These are phyloP conservation scores for Globisporangium alternatum DNA, from an alignment of 352 stramenopile genomes.

Conservation along the genomic window DNA sequence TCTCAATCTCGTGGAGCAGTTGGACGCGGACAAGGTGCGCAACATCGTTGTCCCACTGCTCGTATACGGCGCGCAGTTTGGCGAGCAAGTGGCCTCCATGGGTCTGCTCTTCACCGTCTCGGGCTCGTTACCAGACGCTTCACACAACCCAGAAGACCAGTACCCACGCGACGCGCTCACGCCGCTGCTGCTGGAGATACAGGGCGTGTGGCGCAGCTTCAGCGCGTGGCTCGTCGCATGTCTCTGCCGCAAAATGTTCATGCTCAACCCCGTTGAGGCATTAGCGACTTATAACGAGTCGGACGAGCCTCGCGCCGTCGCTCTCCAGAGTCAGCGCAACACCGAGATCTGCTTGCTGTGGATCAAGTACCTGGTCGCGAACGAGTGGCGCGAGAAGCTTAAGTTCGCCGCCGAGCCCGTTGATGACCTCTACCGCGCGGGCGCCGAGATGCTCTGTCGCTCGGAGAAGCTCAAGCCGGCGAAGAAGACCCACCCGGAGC, in stretches of 20 bases:
- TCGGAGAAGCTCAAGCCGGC: conserved; percentile 24
- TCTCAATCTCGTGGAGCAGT: conserved; percentile 3
- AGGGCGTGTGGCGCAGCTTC: conserved; percentile 43
- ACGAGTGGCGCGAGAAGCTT: conserved; percentile 62
- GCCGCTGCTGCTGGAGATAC: conserved; percentile 45
- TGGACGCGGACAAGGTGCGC: conserved; percentile 53
- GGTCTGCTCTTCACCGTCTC: conserved; percentile 43
- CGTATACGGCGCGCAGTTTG: conserved; percentile 53
- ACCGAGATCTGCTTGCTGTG: conserved; percentile 42
- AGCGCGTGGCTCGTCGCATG: conserved; percentile 52
- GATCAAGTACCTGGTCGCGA: conserved; percentile 63
- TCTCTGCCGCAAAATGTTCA: conserved; percentile 50
- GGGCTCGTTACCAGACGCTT: neutral
- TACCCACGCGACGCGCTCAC: conserved; percentile 39
- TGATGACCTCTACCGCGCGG: conserved; percentile 59
- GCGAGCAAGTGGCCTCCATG: conserved; percentile 35
- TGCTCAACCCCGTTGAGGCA: conserved; percentile 2
- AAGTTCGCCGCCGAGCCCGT: conserved; percentile 57
- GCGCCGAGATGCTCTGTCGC: conserved; percentile 50
- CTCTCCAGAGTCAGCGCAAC: conserved; percentile 17
- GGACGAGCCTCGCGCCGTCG: neutral
- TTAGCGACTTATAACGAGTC: conserved; percentile 1
- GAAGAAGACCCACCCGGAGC: conserved; percentile 1
- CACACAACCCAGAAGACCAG: conserved; percentile 6
- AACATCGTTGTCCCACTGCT: conserved; percentile 65